A percentile compares a stretch with the other conserved stretches of the same genome.
Conservation (phyloP, 768 basidiomycete species). For the Russula virescens region DNA sequence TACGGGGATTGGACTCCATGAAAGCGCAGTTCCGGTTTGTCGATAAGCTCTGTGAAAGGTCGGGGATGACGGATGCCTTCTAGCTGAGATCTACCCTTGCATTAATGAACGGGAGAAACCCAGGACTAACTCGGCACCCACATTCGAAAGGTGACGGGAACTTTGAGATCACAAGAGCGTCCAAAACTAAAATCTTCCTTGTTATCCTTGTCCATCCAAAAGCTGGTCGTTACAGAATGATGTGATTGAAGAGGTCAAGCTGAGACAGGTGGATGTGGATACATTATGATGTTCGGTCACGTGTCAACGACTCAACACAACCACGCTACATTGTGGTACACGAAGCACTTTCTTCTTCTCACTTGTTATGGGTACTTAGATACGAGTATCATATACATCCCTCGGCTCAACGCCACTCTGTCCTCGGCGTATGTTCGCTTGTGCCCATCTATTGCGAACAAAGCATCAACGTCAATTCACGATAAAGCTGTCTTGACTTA, state of each 20-base stretch:
- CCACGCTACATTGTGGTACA: background rate
- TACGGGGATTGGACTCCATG: constrained; percentile 83
- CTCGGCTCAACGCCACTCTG: constrained; percentile 70
- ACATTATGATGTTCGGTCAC: too few relatives aligned
- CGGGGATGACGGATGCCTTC: constrained; percentile 73
- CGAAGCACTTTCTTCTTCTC: background rate
- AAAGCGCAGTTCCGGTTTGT: constrained; percentile 76
- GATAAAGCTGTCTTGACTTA: constrained; percentile 36
- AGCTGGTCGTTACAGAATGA: background rate
- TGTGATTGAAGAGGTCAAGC: background rate
- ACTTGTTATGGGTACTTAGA: constrained; percentile 24
- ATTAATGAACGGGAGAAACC: background rate
- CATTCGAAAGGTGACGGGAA: constrained; percentile 86
- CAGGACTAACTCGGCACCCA: constrained; percentile 28
- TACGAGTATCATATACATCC: constrained; percentile 72
- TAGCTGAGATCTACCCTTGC: constrained; percentile 62
- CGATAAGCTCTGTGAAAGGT: constrained; percentile 73
- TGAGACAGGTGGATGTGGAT: background rate
- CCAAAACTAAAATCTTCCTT: constrained; percentile 92
- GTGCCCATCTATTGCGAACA: constrained; percentile 60
- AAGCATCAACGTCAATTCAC: constrained; percentile 16
- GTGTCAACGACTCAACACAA: too few relatives aligned
- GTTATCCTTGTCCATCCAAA: constrained; percentile 52
- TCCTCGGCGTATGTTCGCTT: constrained; percentile 80
- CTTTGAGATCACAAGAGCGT: constrained; percentile 80